Conservation (phyloP, 2,329 filamentous ascomycete genomes). For the Aspergillus latus region DNA sequence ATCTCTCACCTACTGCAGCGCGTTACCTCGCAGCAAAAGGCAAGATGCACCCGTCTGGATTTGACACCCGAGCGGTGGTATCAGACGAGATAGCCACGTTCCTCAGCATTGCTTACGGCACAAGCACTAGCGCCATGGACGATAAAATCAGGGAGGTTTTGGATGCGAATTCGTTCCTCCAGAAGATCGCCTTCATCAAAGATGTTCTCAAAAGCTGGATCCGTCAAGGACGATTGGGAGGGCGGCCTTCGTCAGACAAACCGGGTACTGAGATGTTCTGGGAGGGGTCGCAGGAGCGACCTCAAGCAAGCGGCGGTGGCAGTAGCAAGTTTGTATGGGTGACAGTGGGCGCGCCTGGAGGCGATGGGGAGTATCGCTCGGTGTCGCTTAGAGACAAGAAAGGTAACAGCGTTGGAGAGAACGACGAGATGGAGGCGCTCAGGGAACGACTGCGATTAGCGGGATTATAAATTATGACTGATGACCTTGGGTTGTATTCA, state of each 20-base stretch:
- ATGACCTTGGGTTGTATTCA: conserved; percentile 20
- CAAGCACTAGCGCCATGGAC: conserved; percentile 34
- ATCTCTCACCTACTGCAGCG: conserved; percentile 48
- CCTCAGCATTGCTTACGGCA: conserved; percentile 40
- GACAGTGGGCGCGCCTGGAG: conserved; percentile 49
- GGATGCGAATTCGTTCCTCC: conserved; percentile 45
- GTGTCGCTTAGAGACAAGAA: conserved; percentile 34
- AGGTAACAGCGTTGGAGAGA: conserved; percentile 5
- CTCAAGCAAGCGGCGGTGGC: conserved; percentile 42
- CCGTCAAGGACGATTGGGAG: conserved; percentile 39
- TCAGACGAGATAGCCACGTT: conserved; percentile 44
- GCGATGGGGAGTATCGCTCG: conserved; percentile 46
- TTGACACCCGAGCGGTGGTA: conserved; percentile 43
- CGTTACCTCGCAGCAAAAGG: conserved; percentile 43
- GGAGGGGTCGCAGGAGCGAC: conserved; percentile 44
- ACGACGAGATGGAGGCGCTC: conserved; percentile 32
- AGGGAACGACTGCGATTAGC: conserved; percentile 29
- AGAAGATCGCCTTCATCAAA: conserved; percentile 45
- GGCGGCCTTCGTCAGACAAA: conserved; percentile 25
- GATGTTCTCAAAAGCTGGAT: conserved; percentile 45
- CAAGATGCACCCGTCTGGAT: conserved; percentile 45
- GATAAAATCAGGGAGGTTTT: conserved; percentile 44
- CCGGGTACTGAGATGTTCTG: conserved; percentile 36
- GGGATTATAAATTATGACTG: conserved; percentile 29
- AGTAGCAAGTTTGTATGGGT: conserved; percentile 54